Conservation (phyloP, 176 grass and related monocot genomes). For the Carex kokanica region DNA sequence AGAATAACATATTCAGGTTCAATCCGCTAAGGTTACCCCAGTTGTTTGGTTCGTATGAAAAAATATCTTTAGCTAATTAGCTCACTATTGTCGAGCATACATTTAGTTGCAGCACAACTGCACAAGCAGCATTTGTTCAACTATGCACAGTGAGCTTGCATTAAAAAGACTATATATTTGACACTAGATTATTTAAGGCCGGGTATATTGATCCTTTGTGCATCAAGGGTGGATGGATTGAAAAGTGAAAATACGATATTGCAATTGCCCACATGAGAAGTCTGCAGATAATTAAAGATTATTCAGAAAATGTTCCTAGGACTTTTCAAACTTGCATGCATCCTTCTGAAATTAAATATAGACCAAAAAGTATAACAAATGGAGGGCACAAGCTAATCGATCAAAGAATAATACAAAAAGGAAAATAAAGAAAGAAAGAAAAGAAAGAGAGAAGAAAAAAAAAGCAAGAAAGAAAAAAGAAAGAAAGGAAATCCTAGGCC, state of each 20-base stretch:
- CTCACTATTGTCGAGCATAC: no score
- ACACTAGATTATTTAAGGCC: not conserved
- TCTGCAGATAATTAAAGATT: not conserved
- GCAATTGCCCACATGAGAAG: not conserved
- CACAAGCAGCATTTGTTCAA: not conserved
- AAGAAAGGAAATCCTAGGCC: not conserved
- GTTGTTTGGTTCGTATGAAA: no score
- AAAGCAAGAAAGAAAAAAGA: not conserved
- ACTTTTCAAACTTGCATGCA: not conserved
- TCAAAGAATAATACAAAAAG: constrained; percentile 20
- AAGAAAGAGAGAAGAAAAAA: not conserved
- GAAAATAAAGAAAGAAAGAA: not conserved
- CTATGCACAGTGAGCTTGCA: not conserved
- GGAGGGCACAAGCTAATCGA: not conserved
- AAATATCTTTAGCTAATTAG: no score
- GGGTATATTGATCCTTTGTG: not conserved
- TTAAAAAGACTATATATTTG: not conserved
- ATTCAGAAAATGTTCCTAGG: not conserved
- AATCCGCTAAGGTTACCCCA: not conserved
- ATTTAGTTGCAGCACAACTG: no score
- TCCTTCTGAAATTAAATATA: constrained; percentile 16
- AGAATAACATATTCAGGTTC: not conserved
- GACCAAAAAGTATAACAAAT: not conserved
- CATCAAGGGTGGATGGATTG: not conserved
- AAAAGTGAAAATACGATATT: not conserved